These are phyloP conservation scores for Plasmodium coatneyi DNA, from an alignment of 169 alveolate genomes.

Conservation along the genomic window DNA sequence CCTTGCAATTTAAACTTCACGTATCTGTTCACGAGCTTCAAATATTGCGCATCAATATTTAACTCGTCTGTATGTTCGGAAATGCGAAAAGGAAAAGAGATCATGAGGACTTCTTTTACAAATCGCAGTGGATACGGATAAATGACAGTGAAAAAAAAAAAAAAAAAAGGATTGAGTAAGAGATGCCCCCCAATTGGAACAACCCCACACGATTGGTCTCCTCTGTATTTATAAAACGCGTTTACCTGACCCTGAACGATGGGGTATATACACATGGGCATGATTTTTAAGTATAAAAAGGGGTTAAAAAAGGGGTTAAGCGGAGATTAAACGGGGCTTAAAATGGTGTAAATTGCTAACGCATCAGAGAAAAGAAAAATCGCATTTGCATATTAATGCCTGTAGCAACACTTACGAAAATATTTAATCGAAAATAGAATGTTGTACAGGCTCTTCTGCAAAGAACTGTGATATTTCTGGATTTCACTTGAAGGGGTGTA, in stretches of 20 bases:
- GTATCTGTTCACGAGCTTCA: constrained; percentile 52
- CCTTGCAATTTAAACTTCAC: constrained; percentile 58
- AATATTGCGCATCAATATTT: constrained; percentile 38
- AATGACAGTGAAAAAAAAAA: not conserved
- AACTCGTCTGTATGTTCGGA: constrained; percentile 25
- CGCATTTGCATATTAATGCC: not conserved
- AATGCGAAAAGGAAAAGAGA: constrained; percentile 4
- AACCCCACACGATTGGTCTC: not conserved
- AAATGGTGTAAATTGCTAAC: not conserved
- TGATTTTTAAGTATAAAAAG: not conserved
- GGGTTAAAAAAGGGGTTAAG: not conserved
- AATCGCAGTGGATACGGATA: not conserved
- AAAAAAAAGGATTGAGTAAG: not conserved
- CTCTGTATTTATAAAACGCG: not conserved
- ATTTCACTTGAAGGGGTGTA: constrained; percentile 55
- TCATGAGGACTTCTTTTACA: not conserved
- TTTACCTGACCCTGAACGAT: constrained; percentile 25
- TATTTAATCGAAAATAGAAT: constrained; percentile 65
- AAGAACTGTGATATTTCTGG: constrained; percentile 10
- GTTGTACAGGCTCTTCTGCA: constrained; percentile 56
- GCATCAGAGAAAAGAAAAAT: not conserved
- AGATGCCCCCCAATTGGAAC: not conserved
- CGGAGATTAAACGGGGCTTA: not conserved
- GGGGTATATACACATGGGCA: not conserved
- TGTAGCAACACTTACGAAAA: constrained; percentile 31